Percentiles rank a stretch among this genome's conserved stretches.
These are phyloP conservation scores for Apiospora saccharicola DNA, from an alignment of 2,329 filamentous ascomycete genomes.

Conservation along the genomic window DNA sequence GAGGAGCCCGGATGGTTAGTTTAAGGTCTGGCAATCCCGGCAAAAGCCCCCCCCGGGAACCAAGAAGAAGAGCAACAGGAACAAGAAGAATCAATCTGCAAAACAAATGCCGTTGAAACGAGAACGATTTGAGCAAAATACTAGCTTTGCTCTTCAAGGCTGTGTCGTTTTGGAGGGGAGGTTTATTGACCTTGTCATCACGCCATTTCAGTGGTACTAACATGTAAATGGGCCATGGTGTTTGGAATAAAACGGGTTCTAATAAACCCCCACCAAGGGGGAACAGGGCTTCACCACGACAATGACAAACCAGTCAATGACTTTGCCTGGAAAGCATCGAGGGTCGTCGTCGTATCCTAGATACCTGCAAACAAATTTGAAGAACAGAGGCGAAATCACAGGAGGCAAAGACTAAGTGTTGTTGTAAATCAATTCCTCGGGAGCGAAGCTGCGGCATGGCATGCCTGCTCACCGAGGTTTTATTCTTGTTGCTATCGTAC, in stretches of 20 bases:
- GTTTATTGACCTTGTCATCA: background rate
- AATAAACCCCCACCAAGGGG: background rate
- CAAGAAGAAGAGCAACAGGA: no score
- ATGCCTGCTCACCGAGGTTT: background rate
- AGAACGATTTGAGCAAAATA: background rate
- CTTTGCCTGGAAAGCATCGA: background rate
- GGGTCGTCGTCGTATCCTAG: background rate
- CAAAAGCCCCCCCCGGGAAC: background rate
- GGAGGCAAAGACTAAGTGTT: background rate
- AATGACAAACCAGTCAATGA: background rate
- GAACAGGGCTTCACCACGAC: background rate
- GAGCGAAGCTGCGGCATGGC: background rate
- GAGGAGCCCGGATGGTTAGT: background rate
- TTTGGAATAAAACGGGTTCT: constrained; percentile 11
- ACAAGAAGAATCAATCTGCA: background rate
- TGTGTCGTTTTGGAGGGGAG: background rate
- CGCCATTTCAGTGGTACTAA: background rate
- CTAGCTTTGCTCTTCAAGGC: background rate
- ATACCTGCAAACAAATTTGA: background rate
- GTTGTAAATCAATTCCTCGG: background rate
- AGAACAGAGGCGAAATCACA: background rate
- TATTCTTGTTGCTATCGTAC: constrained; percentile 9
- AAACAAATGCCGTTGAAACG: background rate
- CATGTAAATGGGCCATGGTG: background rate
- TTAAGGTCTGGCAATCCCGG: background rate